Evolutionary conservation across 2,329 filamentous ascomycete genomes (phyloP), one percentile per base, ranked within the genome.

Genomic region (Aspergillus novoparasiticus): DNA sequence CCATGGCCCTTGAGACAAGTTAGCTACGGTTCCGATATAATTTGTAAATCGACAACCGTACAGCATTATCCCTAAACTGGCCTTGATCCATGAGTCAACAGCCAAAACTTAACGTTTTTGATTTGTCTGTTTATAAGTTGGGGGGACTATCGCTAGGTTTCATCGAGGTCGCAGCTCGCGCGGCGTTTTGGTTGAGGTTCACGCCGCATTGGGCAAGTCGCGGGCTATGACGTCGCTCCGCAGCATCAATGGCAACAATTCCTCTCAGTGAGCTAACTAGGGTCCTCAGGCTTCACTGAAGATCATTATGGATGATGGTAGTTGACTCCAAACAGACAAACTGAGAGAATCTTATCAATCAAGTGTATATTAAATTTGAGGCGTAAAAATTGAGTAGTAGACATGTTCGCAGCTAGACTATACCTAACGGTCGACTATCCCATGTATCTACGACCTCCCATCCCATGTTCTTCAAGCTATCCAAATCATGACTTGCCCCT

Each of bases 391-490:
- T 14, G 30, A 32, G 8, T 32, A 4, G 12, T 26, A 51, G n/a
- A 10, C 16, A 46, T 45, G 6, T 19, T 30, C 19, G 50, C 10
- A 1, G 48, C 61, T 71, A 76, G 30, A 70, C 68, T n/a, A 76
- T 64, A 3, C 77, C 77, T 59, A 79, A 66, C 21, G 77, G 72
- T 45, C 75, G 72, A 63, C 69, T 75, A 48, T 72, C 73, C 73
- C 74, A 75, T 26, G 69, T 71, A 54, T 71, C 70, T 36, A 69
- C 59, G 2, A 64, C 66, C 3, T 70, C 70, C 75, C 75, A 78
- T 28, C 75, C 75, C 63, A 68, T 68, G 41, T 64, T 68, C 39
- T 64, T 64, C 53, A 77, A 60, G 51, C 61, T 70, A 54, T 68
- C 60, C 48, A 69, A 58, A 51, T 71, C 64, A 28, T 65, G 67